Conservation (phyloP, 805 yeast genomes). For the Saturnispora silvae region DNA sequence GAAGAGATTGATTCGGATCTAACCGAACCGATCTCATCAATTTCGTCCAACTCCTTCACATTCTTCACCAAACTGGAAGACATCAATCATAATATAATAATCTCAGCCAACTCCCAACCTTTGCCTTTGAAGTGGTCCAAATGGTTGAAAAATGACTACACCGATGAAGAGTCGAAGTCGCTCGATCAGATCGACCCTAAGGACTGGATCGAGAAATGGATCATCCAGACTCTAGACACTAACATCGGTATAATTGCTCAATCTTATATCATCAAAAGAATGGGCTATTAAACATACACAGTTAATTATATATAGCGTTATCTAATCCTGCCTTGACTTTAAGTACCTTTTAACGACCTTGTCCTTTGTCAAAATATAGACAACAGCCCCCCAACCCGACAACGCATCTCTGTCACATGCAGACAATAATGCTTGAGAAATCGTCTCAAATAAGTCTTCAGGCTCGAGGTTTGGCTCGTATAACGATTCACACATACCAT, state of each 20-base stretch:
- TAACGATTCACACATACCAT: constrained; percentile 96
- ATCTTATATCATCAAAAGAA: constrained; percentile 79
- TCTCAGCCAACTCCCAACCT: constrained; percentile 75
- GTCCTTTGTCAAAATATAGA: constrained; percentile 84
- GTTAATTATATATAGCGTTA: neutral
- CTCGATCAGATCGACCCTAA: constrained; percentile 43
- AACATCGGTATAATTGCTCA: constrained; percentile 85
- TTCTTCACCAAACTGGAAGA: constrained; percentile 74
- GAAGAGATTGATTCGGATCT: constrained; percentile 4
- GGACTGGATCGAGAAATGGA: constrained; percentile 75
- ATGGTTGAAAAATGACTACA: constrained; percentile 60
- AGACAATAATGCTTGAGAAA: constrained; percentile 83
- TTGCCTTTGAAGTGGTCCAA: constrained; percentile 84
- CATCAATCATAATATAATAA: constrained; percentile 62
- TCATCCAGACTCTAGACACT: constrained; percentile 65
- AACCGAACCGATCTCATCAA: constrained; percentile 8
- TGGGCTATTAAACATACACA: constrained; percentile 45
- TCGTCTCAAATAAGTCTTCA: constrained; percentile 91
- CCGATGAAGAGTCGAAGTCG: constrained; percentile 13
- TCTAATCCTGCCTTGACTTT: constrained; percentile 90
- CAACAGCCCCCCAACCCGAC: constrained; percentile 98
- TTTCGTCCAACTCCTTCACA: constrained; percentile 36
- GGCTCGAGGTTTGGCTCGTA: constrained; percentile 92
- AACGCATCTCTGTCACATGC: constrained; percentile 97
- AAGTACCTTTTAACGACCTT: constrained; percentile 78